Base-by-base conservation (phyloP, 2,329 filamentous ascomycete genomes). In the Colletotrichum euphorbiae region DNA sequence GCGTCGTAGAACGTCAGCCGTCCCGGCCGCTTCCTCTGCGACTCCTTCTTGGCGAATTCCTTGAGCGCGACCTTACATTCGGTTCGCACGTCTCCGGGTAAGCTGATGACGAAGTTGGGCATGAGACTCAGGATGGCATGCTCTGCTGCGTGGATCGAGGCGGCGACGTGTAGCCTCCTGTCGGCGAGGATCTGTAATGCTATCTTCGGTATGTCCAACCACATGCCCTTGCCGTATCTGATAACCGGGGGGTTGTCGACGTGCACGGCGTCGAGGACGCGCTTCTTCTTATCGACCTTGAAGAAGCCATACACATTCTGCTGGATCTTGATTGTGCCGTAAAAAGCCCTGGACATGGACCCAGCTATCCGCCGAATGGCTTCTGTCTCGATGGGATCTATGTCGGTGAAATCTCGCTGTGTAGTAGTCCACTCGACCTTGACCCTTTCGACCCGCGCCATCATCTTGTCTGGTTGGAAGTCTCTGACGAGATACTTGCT, bases 291-390 rank as follows among this genome's bases (percentile, higher is more conserved):
- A 79, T 98, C 94, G n/a, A 98, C 83, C 77, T 98, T 98, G 86
- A 98, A 98, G 82, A 96, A 99, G 2, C 96, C 96, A 77, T 97
- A 98, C 2, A 99, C 94, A 33, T 93, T 91, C 72, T 95, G 91
- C 71, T 91, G 89, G 74, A 98, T 94, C 73, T 91, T 91, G 76
- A 99, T 95, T 0, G 88, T 83, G 40, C 96, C 96, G 76, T 93
- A 94, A 80, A 93, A 98, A 1, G 94, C 95, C 69, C 89, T 87
- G 0, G 87, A 91, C 3, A 83, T 79, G 0, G 89, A 91, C 1
- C 81, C 82, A 0, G 79, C 72, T 42, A 98, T 92, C 17, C 85
- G 87, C 7, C 93, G 90, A 71, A 97, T 94, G 2, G 91, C 90
- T 80, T 98, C 93, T 0, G 93, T 98, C 79, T 97, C 94, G 33